Evolutionary conservation across 345 rosid species (phyloP), one percentile per base, ranked within the genome.

Genomic region (Sisymbrium altissimum): DNA sequence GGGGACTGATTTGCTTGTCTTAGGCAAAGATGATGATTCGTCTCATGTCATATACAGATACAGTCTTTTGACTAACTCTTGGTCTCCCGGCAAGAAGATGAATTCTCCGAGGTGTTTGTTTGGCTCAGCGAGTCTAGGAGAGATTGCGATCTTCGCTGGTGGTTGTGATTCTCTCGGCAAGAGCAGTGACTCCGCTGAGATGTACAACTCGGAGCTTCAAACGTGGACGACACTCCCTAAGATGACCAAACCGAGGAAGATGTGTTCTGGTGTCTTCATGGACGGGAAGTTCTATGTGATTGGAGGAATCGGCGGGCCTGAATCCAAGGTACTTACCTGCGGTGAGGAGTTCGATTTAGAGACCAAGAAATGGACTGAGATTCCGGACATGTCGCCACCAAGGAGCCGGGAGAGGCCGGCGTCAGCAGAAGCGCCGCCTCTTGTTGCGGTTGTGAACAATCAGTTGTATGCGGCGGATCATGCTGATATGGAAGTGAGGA

Each of bases 181-280:
- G 9, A 30, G 78, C 70, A 13, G 84, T 77, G 82, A 74, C 71
- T 74, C 81, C 0, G 89, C 84, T 0, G 97, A 94, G 85, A 82
- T 89, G 63, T 94, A 91, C 45, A 81, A 91, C 83, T 89, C 87
- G 0, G 86, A 81, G 58, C 81, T 82, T 0, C 82, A 81, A n/a
- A 72, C 62, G n/a, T 91, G 96, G 97, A 69, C 19, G 46, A 29
- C 71, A 13, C 74, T 94, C 50, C 91, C 95, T 0, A 80, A 79
- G 73, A 88, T 91, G 96, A 75, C 81, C 45, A 83, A 74, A 29
- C 84, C 96, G 0, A 82, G 98, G 79, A 88, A 83, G 82, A 81
- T 84, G 90, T 88, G 88, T 68, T 87, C 95, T 2, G 97, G 86
- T 9, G 86, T 89, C 4, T 87, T 91, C 67, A 88, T 94, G 95